These are phyloP conservation scores for Paracoccidioides lutzii DNA, from an alignment of 2,329 filamentous ascomycete genomes.

Conservation along the genomic window DNA sequence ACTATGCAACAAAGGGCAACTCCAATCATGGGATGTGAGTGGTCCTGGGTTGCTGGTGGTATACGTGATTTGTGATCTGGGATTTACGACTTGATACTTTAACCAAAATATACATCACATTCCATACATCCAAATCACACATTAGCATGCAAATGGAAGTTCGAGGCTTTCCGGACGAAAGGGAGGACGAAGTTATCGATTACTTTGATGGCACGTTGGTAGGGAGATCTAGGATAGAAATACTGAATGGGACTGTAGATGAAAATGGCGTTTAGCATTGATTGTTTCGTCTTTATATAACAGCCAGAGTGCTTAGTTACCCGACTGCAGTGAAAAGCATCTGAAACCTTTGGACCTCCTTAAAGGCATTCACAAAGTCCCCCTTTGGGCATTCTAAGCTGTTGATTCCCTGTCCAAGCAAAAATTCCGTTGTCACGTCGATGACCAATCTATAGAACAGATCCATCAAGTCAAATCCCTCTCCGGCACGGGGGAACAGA, in stretches of 20 bases:
- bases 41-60: background rate
- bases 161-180: constrained; percentile 61
- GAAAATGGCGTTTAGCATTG: background rate
- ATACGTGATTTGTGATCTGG: background rate
- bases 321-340: constrained; percentile 20
- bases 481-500: constrained; percentile 46
- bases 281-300: background rate
- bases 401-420: constrained; percentile 57
- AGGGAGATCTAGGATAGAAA: constrained; percentile 48
- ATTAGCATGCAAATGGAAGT: constrained; percentile 33
- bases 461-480: constrained; percentile 11
- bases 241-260: constrained; percentile 39
- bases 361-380: constrained; percentile 66
- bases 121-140: too few species aligned
- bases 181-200: constrained; percentile 59
- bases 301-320: background rate
- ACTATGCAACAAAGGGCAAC: background rate
- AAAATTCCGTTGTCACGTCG: constrained; percentile 66
- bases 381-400: constrained; percentile 44
- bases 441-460: constrained; percentile 48
- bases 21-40: background rate
- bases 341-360: constrained; percentile 60
- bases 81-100: background rate
- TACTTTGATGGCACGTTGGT: constrained; percentile 45
- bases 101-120: background rate